A percentile compares a stretch with the other conserved stretches of the same genome.
Evolutionary conservation across 2,329 filamentous ascomycete species (phyloP).

Genomic region (Aspergillus sp.): DNA sequence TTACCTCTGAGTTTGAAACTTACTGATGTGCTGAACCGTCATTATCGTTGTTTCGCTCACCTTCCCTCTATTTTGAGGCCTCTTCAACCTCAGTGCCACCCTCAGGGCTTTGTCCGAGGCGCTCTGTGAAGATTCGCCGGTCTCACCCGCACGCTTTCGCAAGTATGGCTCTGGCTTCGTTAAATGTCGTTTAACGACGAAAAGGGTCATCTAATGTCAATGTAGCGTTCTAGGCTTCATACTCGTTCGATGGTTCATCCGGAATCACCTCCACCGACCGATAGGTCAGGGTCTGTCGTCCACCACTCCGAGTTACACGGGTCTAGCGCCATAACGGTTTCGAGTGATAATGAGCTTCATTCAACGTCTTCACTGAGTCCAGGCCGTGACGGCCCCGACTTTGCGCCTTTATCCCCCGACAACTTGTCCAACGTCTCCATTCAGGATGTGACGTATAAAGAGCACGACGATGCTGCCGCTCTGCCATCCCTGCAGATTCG

Average conservation of each 20-base stretch:
- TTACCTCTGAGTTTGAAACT: not conserved
- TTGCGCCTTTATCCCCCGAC: constrained; percentile 10
- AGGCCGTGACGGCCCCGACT: constrained; percentile 11
- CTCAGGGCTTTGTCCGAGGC: constrained; percentile 14
- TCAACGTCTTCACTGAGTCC: constrained; percentile 14
- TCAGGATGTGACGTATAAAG: constrained; percentile 12
- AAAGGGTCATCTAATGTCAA: constrained; percentile 7
- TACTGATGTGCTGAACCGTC: not conserved
- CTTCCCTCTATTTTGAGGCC: constrained; percentile 4
- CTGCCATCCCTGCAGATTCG: constrained; percentile 36
- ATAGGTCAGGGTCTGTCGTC: constrained; percentile 22
- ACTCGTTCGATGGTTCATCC: constrained; percentile 26
- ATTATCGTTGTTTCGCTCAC: not conserved
- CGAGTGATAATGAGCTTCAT: constrained; percentile 20
- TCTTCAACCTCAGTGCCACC: constrained; percentile 10
- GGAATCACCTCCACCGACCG: constrained; percentile 24
- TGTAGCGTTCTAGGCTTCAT: constrained; percentile 1
- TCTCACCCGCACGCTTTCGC: constrained; percentile 12
- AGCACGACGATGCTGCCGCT: constrained; percentile 8
- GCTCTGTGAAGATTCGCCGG: constrained; percentile 13
- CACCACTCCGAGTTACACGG: constrained; percentile 21
- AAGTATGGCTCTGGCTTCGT: constrained; percentile 7
- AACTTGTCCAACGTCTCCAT: constrained; percentile 9
- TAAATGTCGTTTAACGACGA: constrained; percentile 5
- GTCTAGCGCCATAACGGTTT: constrained; percentile 16